phyloP scores from a whole-genome alignment of 2,329 filamentous ascomycete genomes.

The Cryphonectria radicalis region DNA sequence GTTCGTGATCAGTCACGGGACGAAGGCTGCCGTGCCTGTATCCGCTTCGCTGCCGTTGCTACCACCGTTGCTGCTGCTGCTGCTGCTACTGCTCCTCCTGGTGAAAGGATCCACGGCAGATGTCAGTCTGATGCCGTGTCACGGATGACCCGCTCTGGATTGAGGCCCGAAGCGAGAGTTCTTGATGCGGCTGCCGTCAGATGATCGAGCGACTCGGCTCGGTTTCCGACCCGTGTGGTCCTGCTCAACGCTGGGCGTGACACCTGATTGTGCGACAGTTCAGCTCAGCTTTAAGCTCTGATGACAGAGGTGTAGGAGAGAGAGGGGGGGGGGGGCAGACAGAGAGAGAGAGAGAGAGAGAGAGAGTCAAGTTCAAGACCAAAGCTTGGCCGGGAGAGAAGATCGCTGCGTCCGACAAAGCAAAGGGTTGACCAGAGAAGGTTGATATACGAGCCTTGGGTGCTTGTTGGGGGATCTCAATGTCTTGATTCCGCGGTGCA shows the following conservation, averaged over 20 bases:
- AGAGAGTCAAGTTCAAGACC: neutral
- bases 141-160: constrained; percentile 19
- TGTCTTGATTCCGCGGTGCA: neutral
- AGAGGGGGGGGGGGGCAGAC: neutral
- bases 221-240: constrained; percentile 14
- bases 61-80: neutral
- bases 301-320: neutral
- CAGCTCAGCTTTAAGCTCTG: neutral
- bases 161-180: constrained; percentile 19
- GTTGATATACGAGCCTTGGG: neutral
- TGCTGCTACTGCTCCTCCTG: neutral
- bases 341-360: too few relatives aligned
- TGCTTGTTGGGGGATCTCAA: neutral
- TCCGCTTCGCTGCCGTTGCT: constrained; percentile 15
- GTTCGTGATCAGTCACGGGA: constrained; percentile 21
- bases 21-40: constrained; percentile 20
- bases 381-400: constrained; percentile 5
- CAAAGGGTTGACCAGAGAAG: neutral
- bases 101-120: constrained; percentile 28
- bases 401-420: neutral
- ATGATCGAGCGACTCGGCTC: constrained; percentile 24
- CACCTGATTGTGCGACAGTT: constrained; percentile 18
- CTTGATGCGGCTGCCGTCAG: constrained; percentile 15
- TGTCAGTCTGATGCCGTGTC: constrained; percentile 29
- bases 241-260: constrained; percentile 11